Base-by-base conservation (phyloP, 805 yeast species). In the Starmerella davenportii region DNA sequence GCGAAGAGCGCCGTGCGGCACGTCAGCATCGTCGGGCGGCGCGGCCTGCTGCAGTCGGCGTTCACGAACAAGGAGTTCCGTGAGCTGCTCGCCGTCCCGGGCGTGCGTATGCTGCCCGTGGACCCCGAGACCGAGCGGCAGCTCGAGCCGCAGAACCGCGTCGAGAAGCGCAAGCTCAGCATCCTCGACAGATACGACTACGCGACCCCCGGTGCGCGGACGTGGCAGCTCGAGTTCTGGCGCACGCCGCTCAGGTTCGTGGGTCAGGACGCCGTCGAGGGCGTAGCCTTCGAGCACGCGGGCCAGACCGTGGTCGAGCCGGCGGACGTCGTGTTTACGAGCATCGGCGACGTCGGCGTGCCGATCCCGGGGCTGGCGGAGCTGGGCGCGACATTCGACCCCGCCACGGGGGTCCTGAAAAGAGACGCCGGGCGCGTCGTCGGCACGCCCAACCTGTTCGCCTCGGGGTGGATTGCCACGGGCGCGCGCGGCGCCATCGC, bases 401-500 rank as follows among this genome's bases (percentile, higher is more conserved):
- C 28, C 1, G 39, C 42, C 3, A 52, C 51, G 13, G 75, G 76
- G 1, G 55, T 33, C 7, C 24, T 43, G 8, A 25, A 38, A 17
- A 35, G 39, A 18, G 32, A 29, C 5, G 19, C 8, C 13, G 51
- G 50, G 17, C 38, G 34, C 2, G 50, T 46, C 5, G 34, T 35
- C 3, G 44, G 36, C 8, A 57, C 73, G 11, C 57, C 62, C 1
- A 72, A 69, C 41, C 43, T 48, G 1, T 87, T 84, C 49, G 74
- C 79, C 2, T 63, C 84, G 7, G 98, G 98, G 0, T 90, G 98
- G 98, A 75, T 84, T 35, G 72, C 78, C 40, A 74, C 70, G 37
- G 93, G 93, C 1, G 79, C 93, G 5, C 68, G 69, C 21, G 98
- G 98, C 1, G 92, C 82, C 3, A 90, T 90, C 46, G 92, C 93